Evolutionary conservation across 2,329 filamentous ascomycete species (phyloP).

Genomic region (Clarireedia monteithiana): DNA sequence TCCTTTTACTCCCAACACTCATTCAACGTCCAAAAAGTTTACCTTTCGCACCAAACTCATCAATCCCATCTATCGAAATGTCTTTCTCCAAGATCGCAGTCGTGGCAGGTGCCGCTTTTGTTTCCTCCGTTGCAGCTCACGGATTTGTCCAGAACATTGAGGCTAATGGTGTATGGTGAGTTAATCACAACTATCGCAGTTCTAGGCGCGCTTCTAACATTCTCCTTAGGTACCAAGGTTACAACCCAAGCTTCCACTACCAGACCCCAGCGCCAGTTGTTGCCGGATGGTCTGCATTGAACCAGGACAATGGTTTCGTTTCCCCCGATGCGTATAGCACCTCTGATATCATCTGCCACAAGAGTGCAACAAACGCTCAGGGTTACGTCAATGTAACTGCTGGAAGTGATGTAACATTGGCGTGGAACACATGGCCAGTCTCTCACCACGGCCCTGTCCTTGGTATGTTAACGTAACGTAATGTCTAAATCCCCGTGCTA

Average conservation of each 20-base stretch:
- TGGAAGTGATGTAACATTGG: constrained; percentile 38
- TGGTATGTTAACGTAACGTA: neutral
- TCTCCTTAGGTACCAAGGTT: constrained; percentile 1
- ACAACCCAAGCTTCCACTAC: constrained; percentile 5
- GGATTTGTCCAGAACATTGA: neutral
- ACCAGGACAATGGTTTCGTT: constrained; percentile 42
- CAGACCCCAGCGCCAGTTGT: constrained; percentile 29
- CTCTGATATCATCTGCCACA: constrained; percentile 44
- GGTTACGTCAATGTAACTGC: constrained; percentile 37
- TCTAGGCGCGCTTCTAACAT: too few relatives aligned
- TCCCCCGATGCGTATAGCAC: constrained; percentile 36
- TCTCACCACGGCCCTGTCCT: constrained; percentile 35
- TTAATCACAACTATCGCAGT: neutral
- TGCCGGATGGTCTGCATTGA: constrained; percentile 46
- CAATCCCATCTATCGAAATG: constrained; percentile 1
- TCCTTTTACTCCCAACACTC: neutral
- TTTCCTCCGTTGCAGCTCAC: constrained; percentile 4
- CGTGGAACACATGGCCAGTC: constrained; percentile 43
- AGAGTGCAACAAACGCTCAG: constrained; percentile 34
- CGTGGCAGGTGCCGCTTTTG: constrained; percentile 5
- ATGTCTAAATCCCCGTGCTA: neutral
- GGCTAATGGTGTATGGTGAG: constrained; percentile 6
- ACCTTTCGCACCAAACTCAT: neutral
- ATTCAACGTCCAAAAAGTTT: neutral
- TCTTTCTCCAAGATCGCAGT: constrained; percentile 6